Conservation (phyloP, 2,329 filamentous ascomycete species). For the Botryotinia convoluta region DNA sequence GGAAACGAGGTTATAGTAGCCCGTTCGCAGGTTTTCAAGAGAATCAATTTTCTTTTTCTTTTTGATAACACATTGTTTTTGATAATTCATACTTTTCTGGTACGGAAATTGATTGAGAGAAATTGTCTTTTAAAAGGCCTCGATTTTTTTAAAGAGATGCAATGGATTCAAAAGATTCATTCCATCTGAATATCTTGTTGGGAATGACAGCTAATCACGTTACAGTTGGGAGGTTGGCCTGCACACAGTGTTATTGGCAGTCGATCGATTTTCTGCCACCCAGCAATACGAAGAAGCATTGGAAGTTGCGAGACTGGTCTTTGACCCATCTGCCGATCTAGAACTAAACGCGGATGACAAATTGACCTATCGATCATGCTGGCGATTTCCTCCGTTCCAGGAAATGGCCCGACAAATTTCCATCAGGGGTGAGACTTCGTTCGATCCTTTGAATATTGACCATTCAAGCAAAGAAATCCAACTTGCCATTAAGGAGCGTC, state of each 20-base stretch:
- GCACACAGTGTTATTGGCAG: conserved; percentile 28
- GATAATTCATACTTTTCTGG: neutral
- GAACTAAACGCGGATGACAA: neutral
- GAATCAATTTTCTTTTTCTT: neutral
- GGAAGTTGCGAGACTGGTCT: neutral
- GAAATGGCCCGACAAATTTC: neutral
- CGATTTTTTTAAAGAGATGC: rapidly evolving
- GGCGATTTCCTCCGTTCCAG: conserved; percentile 1
- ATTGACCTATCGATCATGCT: neutral
- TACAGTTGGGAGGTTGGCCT: conserved; percentile 36
- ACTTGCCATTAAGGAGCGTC: neutral
- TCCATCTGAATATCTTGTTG: neutral
- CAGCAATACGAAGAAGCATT: conserved; percentile 32
- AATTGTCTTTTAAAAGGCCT: rapidly evolving
- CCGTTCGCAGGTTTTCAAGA: rapidly evolving
- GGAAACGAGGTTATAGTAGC: neutral
- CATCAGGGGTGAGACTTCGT: conserved; percentile 18
- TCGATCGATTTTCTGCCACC: conserved; percentile 26
- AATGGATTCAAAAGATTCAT: neutral
- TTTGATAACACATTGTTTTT: neutral
- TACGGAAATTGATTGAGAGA: neutral
- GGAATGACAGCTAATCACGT: neutral
- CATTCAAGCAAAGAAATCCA: neutral
- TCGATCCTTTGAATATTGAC: conserved; percentile 29
- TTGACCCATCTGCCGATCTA: neutral